Percentiles rank a stretch among this genome's conserved stretches.
These are phyloP conservation scores for Xylaria sp. DNA, from an alignment of 495 filamentous ascomycete species.

Conservation along the genomic window DNA sequence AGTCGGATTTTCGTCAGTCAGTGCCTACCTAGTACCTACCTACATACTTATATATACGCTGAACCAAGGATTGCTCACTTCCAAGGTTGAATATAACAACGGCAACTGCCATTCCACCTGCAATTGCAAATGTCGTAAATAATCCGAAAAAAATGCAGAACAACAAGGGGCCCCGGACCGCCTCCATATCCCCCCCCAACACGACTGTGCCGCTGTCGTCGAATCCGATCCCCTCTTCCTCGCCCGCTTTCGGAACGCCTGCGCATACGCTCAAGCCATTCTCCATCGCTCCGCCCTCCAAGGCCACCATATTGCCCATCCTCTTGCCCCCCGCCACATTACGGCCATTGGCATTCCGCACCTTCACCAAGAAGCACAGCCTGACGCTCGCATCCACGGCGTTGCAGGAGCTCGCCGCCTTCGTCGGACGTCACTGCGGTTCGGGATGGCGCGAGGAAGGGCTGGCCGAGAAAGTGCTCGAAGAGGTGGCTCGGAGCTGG, in stretches of 20 bases:
- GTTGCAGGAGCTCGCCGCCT: conserved; percentile 80
- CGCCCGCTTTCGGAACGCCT: conserved; percentile 86
- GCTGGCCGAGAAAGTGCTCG: conserved; percentile 86
- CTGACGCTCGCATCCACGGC: conserved; percentile 90
- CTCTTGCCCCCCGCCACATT: conserved; percentile 85
- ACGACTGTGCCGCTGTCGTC: conserved; percentile 36
- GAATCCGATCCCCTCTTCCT: conserved; percentile 81
- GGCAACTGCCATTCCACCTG: background rate
- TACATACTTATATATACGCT: no score
- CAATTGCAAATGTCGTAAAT: background rate
- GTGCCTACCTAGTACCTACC: no score
- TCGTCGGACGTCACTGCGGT: conserved; percentile 92
- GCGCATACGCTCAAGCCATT: conserved; percentile 72
- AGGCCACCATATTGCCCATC: conserved; percentile 84
- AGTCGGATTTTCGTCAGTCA: background rate
- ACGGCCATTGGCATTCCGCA: conserved; percentile 90
- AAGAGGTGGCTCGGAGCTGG: conserved; percentile 90
- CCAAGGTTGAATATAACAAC: background rate
- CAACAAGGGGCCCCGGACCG: conserved; percentile 39
- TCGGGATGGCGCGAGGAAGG: conserved; percentile 97
- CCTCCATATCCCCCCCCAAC: conserved; percentile 50
- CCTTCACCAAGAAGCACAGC: conserved; percentile 97
- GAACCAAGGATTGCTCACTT: background rate
- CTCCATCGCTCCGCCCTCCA: conserved; percentile 57
- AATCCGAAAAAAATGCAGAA: conserved; percentile 35